Evolutionary conservation across 176 grass and related monocot genomes (phyloP).

Genomic region (Oryza australiensis): DNA sequence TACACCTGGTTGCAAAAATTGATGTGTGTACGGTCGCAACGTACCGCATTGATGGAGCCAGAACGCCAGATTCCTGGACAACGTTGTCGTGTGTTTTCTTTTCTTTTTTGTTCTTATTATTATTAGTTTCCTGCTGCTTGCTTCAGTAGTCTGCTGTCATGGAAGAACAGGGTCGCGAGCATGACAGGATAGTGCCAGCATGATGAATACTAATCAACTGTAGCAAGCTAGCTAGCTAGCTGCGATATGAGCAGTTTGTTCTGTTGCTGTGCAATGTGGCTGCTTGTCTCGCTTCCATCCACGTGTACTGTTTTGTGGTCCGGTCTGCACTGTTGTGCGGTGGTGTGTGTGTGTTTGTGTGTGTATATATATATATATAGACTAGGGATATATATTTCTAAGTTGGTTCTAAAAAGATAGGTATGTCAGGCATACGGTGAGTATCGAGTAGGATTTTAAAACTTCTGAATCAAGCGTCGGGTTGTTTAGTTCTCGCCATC

Average conservation of each 20-base stretch:
- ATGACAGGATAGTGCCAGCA: constrained; percentile 15
- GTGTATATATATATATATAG: not conserved
- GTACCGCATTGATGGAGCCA: not conserved
- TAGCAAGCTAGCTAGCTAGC: not conserved
- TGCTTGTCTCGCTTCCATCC: not conserved
- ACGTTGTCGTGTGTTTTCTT: not conserved
- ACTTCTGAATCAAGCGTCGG: no score
- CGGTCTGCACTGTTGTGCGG: not conserved
- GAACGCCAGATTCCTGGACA: not conserved
- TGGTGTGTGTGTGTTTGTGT: no score
- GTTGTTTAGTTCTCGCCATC: no score
- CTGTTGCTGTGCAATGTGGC: not conserved
- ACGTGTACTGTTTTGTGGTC: not conserved
- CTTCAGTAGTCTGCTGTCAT: not conserved
- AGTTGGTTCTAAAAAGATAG: no score
- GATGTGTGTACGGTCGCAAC: not conserved
- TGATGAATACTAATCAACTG: not conserved
- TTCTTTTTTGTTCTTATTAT: not conserved
- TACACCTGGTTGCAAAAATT: not conserved
- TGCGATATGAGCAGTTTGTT: not conserved
- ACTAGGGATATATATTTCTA: not conserved
- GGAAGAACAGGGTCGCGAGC: constrained; percentile 5
- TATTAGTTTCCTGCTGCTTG: not conserved
- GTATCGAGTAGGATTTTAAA: no score
- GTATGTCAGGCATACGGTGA: no score